These are phyloP conservation scores for Vicia villosa DNA, from an alignment of 306 rosid genomes.

Conservation along the genomic window DNA sequence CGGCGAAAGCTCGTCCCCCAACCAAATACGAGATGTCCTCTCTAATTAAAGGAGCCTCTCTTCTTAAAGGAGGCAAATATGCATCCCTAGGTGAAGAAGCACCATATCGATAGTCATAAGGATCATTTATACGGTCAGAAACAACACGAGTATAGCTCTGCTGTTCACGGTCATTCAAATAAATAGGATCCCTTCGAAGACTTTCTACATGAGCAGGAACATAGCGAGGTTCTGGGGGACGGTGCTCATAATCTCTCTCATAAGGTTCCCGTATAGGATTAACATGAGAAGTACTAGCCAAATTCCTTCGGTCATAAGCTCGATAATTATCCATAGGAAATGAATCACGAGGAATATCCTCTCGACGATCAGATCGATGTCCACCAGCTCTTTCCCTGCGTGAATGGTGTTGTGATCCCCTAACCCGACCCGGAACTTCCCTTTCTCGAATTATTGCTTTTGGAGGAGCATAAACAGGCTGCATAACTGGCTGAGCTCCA, in stretches of 20 bases:
- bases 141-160: slow-evolving; percentile 44
- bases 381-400: slow-evolving; percentile 40
- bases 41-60: slow-evolving; percentile 54
- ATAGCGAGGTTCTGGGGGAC: slow-evolving; percentile 38
- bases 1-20: slow-evolving; percentile 45
- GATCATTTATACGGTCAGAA: slow-evolving; percentile 50
- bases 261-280: slow-evolving; percentile 43
- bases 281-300: slow-evolving; percentile 39
- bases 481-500: slow-evolving; percentile 38
- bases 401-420: slow-evolving; percentile 38
- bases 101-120: slow-evolving; percentile 41
- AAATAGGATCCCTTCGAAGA: slow-evolving; percentile 43
- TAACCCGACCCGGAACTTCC: slow-evolving; percentile 34
- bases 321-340: slow-evolving; percentile 71
- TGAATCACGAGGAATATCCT: slow-evolving; percentile 56
- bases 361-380: slow-evolving; percentile 44
- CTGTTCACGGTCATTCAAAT: slow-evolving; percentile 53
- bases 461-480: slow-evolving; percentile 39
- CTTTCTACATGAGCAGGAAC: slow-evolving; percentile 47
- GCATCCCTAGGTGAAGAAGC: slow-evolving; percentile 50
- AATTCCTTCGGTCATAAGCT: slow-evolving; percentile 69
- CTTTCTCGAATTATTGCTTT: slow-evolving; percentile 38
- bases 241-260: slow-evolving; percentile 56
- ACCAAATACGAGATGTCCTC: slow-evolving; percentile 53
- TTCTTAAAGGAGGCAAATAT: slow-evolving; percentile 47